phyloP scores from a whole-genome alignment of 352 stramenopile species.

The Globisporangium cederbergense region DNA sequence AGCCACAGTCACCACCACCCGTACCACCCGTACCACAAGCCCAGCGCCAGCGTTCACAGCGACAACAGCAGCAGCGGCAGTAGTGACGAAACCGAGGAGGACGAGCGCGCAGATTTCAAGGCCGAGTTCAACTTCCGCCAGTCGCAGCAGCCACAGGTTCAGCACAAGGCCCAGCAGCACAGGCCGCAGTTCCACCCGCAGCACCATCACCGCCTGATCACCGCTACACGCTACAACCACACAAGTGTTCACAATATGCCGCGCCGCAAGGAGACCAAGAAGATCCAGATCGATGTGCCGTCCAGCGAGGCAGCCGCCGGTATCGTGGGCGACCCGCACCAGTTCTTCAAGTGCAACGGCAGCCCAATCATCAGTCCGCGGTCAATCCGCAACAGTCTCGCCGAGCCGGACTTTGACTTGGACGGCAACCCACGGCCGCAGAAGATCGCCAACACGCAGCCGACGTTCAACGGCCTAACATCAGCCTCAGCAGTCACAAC shows the following conservation, averaged over 20 bases:
- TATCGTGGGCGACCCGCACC: conserved; percentile 33
- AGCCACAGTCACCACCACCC: conserved; percentile 14
- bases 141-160: too few species aligned
- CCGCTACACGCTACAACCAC: background rate
- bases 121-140: conserved; percentile 4
- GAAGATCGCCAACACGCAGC: conserved; percentile 22
- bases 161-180: background rate
- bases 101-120: conserved; percentile 1
- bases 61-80: conserved; percentile 1
- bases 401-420: conserved; percentile 48
- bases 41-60: background rate
- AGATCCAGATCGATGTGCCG: conserved; percentile 36
- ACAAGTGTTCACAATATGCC: conserved; percentile 34
- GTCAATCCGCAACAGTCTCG: conserved; percentile 60
- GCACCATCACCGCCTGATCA: conserved; percentile 21
- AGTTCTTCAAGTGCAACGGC: conserved; percentile 58
- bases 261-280: conserved; percentile 54
- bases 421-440: conserved; percentile 37
- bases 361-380: conserved; percentile 66
- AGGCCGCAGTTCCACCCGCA: conserved; percentile 19
- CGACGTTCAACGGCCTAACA: background rate
- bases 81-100: conserved; percentile 12
- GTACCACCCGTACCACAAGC: conserved; percentile 19
- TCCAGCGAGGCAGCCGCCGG: conserved; percentile 19
- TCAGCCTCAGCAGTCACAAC: background rate